Base-by-base conservation (phyloP, 768 basidiomycete genomes). In the Serpula lacrymans region DNA sequence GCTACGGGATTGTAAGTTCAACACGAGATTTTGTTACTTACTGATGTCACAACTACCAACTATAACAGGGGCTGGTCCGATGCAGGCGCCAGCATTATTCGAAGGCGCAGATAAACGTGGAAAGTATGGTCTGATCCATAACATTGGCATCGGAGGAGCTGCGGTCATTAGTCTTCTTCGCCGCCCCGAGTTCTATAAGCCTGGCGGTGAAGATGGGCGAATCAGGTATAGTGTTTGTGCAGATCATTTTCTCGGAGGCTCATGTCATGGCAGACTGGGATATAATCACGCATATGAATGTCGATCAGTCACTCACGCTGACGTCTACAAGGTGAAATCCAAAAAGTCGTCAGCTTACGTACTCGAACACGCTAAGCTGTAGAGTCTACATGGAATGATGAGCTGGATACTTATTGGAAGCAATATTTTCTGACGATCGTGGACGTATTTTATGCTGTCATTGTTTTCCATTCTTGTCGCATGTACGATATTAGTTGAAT, bases 81-180 rank as follows among this genome's bases (percentile, higher is more conserved):
- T 89, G 85, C 88, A 89, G 65, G 83, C 78, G 2, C 78, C 80
- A 1, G 80, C 78, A 7, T 68, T 88, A 32, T 85, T 88, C 48
- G 69, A 79, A 42, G 67, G 51, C 4, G 30, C 69, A 1, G 85
- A 88, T 55, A 70, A 70, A 50, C 79, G 81, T 22, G 84, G 87
- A 2, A 89, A 88, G 61, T 88, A 75, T 47, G 88, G 85, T 3
- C 68, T 93, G 10, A 80, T 87, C 7, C 89, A 92, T 49, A 92
- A 93, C 54, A 69, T 93, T 31, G 89, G 88, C 11, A 71, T 90
- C 17, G 89, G 88, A 39, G 84, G 85, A 34, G 86, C 87, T 11
- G 85, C 78, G 3, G 86, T 89, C 20, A 79, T 88, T 34, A 84
- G 81, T 23, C 66, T 91, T 10, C 67, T 91, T 22, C 78, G 83